Evolutionary conservation across 2,329 filamentous ascomycete genomes (phyloP), one percentile per base, ranked within the genome.

Genomic region (Colletotrichum somersetense): DNA sequence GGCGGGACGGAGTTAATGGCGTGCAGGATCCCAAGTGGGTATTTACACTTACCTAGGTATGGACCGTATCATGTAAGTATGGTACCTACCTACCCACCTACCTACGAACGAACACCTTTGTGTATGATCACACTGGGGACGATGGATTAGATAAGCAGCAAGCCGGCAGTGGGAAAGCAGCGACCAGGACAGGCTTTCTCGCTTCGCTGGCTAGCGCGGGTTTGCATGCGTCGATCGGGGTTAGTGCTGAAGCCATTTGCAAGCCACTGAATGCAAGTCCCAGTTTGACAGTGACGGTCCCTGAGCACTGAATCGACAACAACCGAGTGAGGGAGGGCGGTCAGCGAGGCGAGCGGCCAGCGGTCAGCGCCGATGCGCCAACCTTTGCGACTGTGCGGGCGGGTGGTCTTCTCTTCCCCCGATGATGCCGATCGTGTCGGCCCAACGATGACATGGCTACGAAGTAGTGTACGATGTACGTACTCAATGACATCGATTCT

Each of bases 221-320:
- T 2, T 1, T 59, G 16, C 7, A 38, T n/a, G 53, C 30, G 18
- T 56, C 30, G 10, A 56, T 38, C 33, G 18, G 44, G 10, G 35
- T 46, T 61, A 52, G 52, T 20, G 26, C 40, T n/a, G 38, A 42
- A 64, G 53, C 66, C 35, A 65, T 62, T 42, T 48, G 44, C 53
- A 65, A 72, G 70, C 70, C 70, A 72, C 70, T 50, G 59, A 69
- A 48, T 56, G 55, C 55, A 61, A 72, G 69, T 66, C 59, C 69
- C 69, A 20, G 61, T 56, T 64, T 64, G 70, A 65, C 66, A 65
- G 70, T 40, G 68, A 71, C 64, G 52, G 26, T 57, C 16, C 57
- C n/a, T 44, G 38, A 26, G 42, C 38, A 55, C n/a, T 33, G 10
- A 56, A 58, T 52, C 64, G 35, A 58, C 35, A 38, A 26, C 64